Percentiles rank a stretch among this genome's conserved stretches.
These are phyloP conservation scores for Lasiosphaeriaceae sp. DNA, from an alignment of 495 filamentous ascomycete genomes.

Conservation along the genomic window DNA sequence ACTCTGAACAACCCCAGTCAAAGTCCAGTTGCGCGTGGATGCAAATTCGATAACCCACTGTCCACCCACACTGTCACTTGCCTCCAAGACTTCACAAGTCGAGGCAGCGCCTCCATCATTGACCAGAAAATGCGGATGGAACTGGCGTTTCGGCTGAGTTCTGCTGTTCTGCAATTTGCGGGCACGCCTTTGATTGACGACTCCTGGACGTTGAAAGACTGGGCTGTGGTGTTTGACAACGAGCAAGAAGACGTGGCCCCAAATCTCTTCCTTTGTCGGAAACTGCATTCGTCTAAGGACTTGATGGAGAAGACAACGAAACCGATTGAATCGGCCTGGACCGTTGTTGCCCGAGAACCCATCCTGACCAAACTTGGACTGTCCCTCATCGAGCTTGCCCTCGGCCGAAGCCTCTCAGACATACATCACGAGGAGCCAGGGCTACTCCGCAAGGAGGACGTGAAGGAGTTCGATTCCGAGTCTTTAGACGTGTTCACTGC, in stretches of 20 bases:
- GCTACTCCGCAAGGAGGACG: constrained; percentile 1
- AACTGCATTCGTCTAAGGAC: background rate
- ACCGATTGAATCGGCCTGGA: background rate
- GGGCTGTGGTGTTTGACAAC: no score
- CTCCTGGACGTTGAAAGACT: constrained; percentile 10
- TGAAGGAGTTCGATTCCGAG: background rate
- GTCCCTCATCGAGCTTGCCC: constrained; percentile 16
- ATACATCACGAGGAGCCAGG: background rate
- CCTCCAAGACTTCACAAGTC: no score
- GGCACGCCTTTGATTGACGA: constrained; percentile 9
- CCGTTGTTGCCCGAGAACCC: constrained; percentile 8
- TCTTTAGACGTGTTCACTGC: constrained; percentile 6
- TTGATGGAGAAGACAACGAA: background rate
- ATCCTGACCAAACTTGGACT: constrained; percentile 17
- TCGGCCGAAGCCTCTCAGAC: constrained; percentile 8
- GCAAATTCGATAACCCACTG: no score
- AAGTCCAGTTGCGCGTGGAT: no score
- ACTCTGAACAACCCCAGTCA: no score
- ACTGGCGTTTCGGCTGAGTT: constrained; percentile 13
- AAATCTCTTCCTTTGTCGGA: no score
- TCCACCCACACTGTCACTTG: no score
- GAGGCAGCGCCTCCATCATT: background rate
- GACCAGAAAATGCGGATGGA: constrained; percentile 8
- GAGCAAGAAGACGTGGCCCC: no score
- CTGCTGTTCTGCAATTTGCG: constrained; percentile 10